phyloP scores from a whole-genome alignment of 306 rosid genomes.

The Astragalus glycyphyllos region DNA sequence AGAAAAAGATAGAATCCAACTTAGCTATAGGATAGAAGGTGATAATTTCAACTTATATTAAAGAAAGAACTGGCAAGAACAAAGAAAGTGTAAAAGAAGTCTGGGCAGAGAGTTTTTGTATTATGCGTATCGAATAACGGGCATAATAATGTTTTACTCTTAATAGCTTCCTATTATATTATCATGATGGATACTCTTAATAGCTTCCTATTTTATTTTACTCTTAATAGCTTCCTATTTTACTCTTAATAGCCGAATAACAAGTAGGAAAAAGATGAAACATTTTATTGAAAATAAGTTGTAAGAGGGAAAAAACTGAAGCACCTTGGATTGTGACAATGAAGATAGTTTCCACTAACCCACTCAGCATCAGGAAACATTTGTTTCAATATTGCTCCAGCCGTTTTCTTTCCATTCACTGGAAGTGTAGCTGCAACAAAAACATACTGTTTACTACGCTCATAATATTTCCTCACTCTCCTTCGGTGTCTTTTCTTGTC shows the following conservation, averaged over 20 bases:
- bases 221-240: constrained; percentile 10
- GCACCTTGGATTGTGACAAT: constrained; percentile 94
- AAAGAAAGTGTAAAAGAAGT: no score
- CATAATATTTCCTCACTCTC: constrained; percentile 76
- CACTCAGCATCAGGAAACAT: constrained; percentile 87
- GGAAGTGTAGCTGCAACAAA: constrained; percentile 99
- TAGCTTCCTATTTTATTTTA: no score
- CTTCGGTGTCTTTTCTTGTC: constrained; percentile 62
- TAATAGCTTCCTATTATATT: no score
- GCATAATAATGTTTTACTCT: no score
- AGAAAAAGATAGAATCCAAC: no score
- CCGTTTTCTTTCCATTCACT: constrained; percentile 92
- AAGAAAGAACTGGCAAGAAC: no score
- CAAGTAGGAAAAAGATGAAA: constrained; percentile 21
- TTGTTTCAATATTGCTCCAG: constrained; percentile 76
- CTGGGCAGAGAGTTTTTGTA: no score
- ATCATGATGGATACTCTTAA: no score
- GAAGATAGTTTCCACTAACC: constrained; percentile 94
- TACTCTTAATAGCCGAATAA: constrained; percentile 28
- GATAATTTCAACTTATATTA: no score
- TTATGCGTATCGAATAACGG: no score
- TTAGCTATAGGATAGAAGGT: no score
- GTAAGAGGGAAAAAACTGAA: constrained; percentile 15
- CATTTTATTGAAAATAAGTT: constrained; percentile 1
- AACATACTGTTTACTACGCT: constrained; percentile 89